These are phyloP conservation scores for Aureobasidium vineae DNA, from an alignment of 2,329 filamentous ascomycete genomes.

Conservation along the genomic window DNA sequence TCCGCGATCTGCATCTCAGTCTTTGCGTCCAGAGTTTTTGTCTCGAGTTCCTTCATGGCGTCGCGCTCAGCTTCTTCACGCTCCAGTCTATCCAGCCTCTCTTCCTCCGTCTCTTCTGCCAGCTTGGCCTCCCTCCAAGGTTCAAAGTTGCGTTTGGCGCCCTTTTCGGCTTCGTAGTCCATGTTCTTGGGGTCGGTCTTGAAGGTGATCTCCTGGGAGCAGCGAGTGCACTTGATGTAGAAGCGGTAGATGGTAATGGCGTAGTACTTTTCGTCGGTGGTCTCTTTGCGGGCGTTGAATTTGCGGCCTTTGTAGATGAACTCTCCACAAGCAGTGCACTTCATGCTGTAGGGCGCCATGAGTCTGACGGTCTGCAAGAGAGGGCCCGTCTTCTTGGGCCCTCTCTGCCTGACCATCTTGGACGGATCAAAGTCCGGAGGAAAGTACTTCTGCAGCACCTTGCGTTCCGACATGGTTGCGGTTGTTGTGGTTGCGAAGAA, in stretches of 20 bases:
- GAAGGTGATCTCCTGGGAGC: conserved; percentile 84
- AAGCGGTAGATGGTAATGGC: conserved; percentile 85
- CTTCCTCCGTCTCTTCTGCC: conserved; percentile 77
- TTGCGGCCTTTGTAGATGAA: conserved; percentile 72
- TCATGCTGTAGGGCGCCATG: conserved; percentile 85
- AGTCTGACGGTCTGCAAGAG: conserved; percentile 79
- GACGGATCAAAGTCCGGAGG: conserved; percentile 86
- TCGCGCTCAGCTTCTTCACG: conserved; percentile 76
- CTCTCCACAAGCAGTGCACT: conserved; percentile 67
- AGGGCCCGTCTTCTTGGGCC: conserved; percentile 69
- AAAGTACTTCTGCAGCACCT: conserved; percentile 68
- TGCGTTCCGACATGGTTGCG: conserved; percentile 75
- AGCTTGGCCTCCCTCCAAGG: conserved; percentile 73
- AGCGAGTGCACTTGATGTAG: conserved; percentile 79
- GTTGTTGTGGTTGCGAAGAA: background rate
- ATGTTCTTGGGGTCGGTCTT: conserved; percentile 93
- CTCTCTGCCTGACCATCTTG: conserved; percentile 66
- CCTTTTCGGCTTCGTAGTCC: conserved; percentile 78
- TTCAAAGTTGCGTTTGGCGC: conserved; percentile 91
- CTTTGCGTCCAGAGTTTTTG: conserved; percentile 89
- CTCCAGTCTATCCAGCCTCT: conserved; percentile 81
- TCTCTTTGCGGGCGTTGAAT: conserved; percentile 94
- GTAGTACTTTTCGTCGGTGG: conserved; percentile 85
- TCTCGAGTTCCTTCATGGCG: conserved; percentile 92
- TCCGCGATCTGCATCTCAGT: conserved; percentile 96